Evolutionary conservation across 2,329 filamentous ascomycete genomes (phyloP).

Genomic region (Laburnicola sp.): DNA sequence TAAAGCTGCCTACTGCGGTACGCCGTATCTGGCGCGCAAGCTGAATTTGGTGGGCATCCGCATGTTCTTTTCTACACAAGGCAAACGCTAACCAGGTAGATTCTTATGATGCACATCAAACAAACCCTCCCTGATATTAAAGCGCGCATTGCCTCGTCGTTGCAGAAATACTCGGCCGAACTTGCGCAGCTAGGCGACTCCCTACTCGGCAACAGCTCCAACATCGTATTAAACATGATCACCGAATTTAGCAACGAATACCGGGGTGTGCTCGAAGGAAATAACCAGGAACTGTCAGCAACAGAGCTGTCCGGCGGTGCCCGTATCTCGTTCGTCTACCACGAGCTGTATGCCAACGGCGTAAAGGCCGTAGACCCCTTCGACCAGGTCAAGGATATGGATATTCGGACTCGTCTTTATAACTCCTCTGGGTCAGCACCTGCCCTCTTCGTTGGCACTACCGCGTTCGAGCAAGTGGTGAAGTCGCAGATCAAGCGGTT

Average conservation of each 20-base stretch:
- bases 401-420: conserved; percentile 95
- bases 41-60: conserved; percentile 70
- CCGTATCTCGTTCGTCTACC: conserved; percentile 98
- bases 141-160: conserved; percentile 87
- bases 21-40: conserved; percentile 93
- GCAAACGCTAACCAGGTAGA: conserved; percentile 54
- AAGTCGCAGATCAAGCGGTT: conserved; percentile 98
- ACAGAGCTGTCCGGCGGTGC: conserved; percentile 93
- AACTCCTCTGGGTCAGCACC: conserved; percentile 99
- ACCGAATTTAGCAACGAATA: conserved; percentile 99
- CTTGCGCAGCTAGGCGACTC: conserved; percentile 84
- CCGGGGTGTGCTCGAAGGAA: conserved; percentile 91
- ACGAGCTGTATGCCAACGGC: conserved; percentile 96
- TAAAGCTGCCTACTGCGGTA: conserved; percentile 98
- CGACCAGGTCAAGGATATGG: conserved; percentile 94
- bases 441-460: conserved; percentile 94
- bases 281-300: conserved; percentile 94
- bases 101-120: conserved; percentile 99
- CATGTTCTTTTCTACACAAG: not conserved
- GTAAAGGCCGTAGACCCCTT: conserved; percentile 98
- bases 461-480: conserved; percentile 97
- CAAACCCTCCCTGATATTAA: conserved; percentile 99
- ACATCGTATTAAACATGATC: conserved; percentile 97
- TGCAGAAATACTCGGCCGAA: conserved; percentile 88
- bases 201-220: conserved; percentile 92